A percentile compares a stretch with the other conserved stretches of the same genome.
Conservation (phyloP, 768 basidiomycete species). For the Pisolithus albus region DNA sequence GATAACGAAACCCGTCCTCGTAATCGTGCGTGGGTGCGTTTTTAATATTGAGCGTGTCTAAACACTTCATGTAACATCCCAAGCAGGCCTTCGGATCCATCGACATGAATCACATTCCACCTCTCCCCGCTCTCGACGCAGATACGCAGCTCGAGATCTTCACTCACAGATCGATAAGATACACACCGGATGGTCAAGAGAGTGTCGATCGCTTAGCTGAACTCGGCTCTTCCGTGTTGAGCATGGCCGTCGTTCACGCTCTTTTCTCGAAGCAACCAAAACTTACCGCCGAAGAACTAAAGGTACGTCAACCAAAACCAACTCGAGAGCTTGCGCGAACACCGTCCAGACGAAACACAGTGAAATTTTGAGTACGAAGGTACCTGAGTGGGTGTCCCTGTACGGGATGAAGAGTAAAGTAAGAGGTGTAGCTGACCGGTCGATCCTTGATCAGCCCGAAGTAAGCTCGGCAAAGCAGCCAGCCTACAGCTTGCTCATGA, state of each 20-base stretch:
- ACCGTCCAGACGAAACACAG: constrained; percentile 16
- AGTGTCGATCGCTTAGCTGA: constrained; percentile 54
- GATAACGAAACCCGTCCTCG: background rate
- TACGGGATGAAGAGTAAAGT: constrained; percentile 52
- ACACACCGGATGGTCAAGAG: constrained; percentile 36
- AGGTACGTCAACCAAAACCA: constrained; percentile 28
- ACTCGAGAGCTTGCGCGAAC: background rate
- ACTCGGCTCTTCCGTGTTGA: constrained; percentile 48
- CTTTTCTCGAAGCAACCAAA: constrained; percentile 42
- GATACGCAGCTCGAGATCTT: constrained; percentile 55
- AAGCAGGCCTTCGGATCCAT: background rate
- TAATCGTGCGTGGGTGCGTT: background rate
- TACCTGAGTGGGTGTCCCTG: constrained; percentile 42
- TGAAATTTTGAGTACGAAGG: constrained; percentile 31
- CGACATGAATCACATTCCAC: constrained; percentile 31
- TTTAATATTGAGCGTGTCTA: background rate
- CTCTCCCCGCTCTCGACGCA: constrained; percentile 51
- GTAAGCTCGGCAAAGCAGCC: constrained; percentile 15
- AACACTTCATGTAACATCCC: background rate
- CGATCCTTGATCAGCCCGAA: constrained; percentile 31
- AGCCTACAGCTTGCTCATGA: constrained; percentile 3
- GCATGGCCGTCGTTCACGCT: constrained; percentile 45
- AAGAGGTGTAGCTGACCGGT: constrained; percentile 36
- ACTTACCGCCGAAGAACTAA: constrained; percentile 35
- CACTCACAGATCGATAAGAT: constrained; percentile 40